Percentiles rank a stretch among this genome's conserved stretches.
These are phyloP conservation scores for Mycena olivaceomarginata DNA, from an alignment of 768 basidiomycete genomes.

Conservation along the genomic window DNA sequence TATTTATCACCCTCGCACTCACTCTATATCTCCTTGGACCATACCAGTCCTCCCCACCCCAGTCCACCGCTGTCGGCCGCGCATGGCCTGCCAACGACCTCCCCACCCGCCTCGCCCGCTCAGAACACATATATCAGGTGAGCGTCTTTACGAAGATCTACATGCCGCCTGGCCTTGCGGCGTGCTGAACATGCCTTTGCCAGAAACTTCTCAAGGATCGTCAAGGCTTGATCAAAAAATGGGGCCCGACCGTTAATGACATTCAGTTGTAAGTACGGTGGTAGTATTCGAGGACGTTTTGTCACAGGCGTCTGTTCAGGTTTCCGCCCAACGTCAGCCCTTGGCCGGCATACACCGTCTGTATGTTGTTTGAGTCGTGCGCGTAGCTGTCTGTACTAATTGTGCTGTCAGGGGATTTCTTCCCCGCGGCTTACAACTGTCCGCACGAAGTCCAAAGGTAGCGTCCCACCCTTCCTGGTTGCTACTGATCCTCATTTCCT, in stretches of 20 bases:
- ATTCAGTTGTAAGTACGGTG: constrained; percentile 63
- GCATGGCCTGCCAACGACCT: constrained; percentile 57
- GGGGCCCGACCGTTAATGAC: constrained; percentile 70
- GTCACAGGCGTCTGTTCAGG: constrained; percentile 51
- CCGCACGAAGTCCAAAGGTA: constrained; percentile 68
- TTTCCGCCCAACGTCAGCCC: constrained; percentile 72
- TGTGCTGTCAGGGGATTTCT: constrained; percentile 69
- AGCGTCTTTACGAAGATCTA: no score
- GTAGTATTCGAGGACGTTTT: constrained; percentile 28
- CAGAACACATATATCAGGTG: constrained; percentile 66
- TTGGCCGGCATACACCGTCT: constrained; percentile 76
- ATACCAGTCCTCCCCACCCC: constrained; percentile 50
- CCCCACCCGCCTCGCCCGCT: constrained; percentile 60
- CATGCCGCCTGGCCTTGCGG: no score
- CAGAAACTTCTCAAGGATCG: no score
- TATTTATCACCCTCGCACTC: constrained; percentile 62
- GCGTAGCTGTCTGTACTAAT: background rate
- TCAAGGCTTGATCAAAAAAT: constrained; percentile 50
- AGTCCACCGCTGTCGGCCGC: constrained; percentile 16
- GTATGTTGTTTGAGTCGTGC: constrained; percentile 56
- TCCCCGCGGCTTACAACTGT: constrained; percentile 71
- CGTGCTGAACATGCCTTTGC: no score
- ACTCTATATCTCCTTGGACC: constrained; percentile 70
- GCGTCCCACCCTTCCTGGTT: constrained; percentile 46
- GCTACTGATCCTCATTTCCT: background rate